Conservation (phyloP, 2,329 filamentous ascomycete species). For the Keithomyces neogunnii region DNA sequence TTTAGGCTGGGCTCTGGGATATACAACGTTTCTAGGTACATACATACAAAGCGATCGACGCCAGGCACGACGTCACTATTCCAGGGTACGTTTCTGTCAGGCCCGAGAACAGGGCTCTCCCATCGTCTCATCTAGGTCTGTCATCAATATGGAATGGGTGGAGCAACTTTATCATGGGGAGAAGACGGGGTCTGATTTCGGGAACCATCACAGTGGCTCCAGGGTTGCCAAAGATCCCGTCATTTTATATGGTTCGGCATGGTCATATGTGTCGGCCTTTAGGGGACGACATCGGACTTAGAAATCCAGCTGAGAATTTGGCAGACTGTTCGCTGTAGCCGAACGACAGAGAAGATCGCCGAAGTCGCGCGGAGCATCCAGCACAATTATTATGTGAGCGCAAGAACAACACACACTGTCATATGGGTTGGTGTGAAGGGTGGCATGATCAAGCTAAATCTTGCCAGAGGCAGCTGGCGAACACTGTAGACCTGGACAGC, state of each 20-base stretch:
- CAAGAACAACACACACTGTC: not conserved
- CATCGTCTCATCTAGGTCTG: not conserved
- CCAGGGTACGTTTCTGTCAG: not conserved
- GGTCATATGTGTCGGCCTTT: too few relatives aligned
- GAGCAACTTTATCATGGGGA: not conserved
- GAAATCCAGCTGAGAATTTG: not conserved
- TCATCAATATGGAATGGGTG: not conserved
- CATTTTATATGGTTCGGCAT: too few relatives aligned
- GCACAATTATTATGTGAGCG: not conserved
- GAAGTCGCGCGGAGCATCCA: conserved; percentile 5
- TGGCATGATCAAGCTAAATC: not conserved
- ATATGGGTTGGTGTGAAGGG: not conserved
- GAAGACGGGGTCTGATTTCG: not conserved
- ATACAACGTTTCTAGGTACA: not conserved
- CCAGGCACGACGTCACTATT: conserved; percentile 6
- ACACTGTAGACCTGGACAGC: not conserved
- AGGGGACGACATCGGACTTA: not conserved
- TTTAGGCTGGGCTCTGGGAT: not conserved
- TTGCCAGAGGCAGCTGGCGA: not conserved
- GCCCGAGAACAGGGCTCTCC: not conserved
- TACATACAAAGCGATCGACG: conserved; percentile 11
- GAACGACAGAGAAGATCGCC: conserved; percentile 7
- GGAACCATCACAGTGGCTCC: not conserved
- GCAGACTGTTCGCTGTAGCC: not conserved
- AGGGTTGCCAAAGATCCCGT: not conserved